Base-by-base conservation (phyloP, 1,284 basidiomycete species). In the Ganoderma boninense region DNA sequence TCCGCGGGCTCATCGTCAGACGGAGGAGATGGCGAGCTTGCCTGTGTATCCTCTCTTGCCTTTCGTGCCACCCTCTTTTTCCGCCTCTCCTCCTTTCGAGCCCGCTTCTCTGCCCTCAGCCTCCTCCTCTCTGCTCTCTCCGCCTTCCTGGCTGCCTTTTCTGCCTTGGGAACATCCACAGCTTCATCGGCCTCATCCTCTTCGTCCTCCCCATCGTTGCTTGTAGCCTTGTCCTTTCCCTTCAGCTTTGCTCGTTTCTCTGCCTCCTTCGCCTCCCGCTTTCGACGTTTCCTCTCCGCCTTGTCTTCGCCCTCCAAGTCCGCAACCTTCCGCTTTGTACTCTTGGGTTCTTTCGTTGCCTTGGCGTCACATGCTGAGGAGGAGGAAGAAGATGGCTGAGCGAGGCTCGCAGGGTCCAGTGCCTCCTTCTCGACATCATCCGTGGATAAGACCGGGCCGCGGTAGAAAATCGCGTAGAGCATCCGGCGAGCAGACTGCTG, bases 391-490 rank as follows among this genome's bases (percentile, higher is more conserved):
- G 68, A 67, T 5, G 66, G 59, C 0, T 65, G 61, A n/a, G 61
- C 35, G 35, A 8, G 26, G 20, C 8, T 65, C 49, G 49, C 65
- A 13, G n/a, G 40, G 57, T 23, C 52, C 32, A 44, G 46, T 14
- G 26, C 61, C 6, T 49, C n/a, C 46, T 49, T 61, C 59, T 79
- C 76, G 18, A 72, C 73, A 32, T 77, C 75, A 32, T 89, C 85
- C 13, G 87, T 85, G 7, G 86, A 85, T 63, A 92, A 79, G 49
- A 92, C 81, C 44, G 93, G 87, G 0, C 95, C 95, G 29, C 92
- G 87, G 77, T 93, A 92, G 80, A 97, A 97, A 66, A 87, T 86
- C 2, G 94, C 87, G 79, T 97, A 97, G 1, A 97, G 85, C 42
- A 86, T 86, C 38, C 88, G 84, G 69, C 87, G 87, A 0, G 95